Evolutionary conservation across 2,329 filamentous ascomycete species (phyloP), one percentile per base, ranked within the genome.

Genomic region (Clathrospora elynae): DNA sequence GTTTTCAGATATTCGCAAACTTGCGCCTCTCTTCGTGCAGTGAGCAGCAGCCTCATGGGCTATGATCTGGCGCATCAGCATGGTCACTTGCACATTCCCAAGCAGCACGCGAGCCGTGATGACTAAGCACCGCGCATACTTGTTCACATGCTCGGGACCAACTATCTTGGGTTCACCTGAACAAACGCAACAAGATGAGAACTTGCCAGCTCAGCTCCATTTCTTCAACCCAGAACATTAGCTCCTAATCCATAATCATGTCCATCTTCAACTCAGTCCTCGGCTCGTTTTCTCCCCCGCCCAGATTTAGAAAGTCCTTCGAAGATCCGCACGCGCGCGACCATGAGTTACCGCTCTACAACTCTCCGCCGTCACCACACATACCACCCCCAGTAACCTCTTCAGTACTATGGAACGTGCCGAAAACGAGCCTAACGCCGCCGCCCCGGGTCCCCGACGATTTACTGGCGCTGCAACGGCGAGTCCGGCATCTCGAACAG

Each of bases 401-500:
- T 0, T 68, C 64, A 6, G 48, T 67, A 23, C 50, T 69, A 46
- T 67, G 64, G 64, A 64, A 23, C 28, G 53, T 58, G 2, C 62
- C 63, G 4, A 55, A 46, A 30, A 38, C 59, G 16, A 55, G 39
- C 6, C 28, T 68, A 3, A 57, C 60, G 13, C 57, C 63, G 6
- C 55, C 51, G 22, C 49, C 57, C 19, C 62, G 60, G 16, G 52
- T 70, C 7, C 66, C 68, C 3, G 68, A 72, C 22, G 57, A 76
- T 40, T 67, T 80, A 18, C 61, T 79, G n/a, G 71, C 73, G 18
- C 63, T 82, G 43, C 74, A 78, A 51, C 72, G 78, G 43, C 74
- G 77, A 57, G 74, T 80, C 17, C 74, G 72, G 42, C 70, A 80
- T 51, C 75, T 84, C 7, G 75, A 84, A 57, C 73, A 74, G 37